These are phyloP conservation scores for Diaporthe capsici DNA, from an alignment of 2,329 filamentous ascomycete genomes.

Conservation along the genomic window DNA sequence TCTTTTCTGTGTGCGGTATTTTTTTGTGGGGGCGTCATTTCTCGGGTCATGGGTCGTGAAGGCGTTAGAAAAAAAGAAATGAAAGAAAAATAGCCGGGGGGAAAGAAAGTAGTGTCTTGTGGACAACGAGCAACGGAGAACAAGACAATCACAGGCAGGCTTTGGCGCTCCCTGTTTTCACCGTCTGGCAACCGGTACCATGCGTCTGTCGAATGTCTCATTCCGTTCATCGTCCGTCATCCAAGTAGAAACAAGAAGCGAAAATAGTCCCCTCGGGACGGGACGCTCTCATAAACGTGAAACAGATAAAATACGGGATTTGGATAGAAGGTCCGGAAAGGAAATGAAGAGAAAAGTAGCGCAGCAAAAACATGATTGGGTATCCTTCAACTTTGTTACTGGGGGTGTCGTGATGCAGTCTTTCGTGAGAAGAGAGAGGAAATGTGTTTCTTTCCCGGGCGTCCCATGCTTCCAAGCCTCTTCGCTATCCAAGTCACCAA, in stretches of 20 bases:
- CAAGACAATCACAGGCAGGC: not conserved
- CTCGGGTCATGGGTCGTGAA: slow-evolving; percentile 22
- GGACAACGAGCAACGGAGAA: not conserved
- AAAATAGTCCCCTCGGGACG: not conserved
- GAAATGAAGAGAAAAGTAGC: slow-evolving; percentile 6
- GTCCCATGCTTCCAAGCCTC: slow-evolving; percentile 15
- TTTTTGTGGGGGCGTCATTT: slow-evolving; percentile 13
- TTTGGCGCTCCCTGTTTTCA: not conserved
- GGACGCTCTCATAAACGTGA: not conserved
- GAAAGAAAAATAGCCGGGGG: not conserved
- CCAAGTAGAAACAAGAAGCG: slow-evolving; percentile 41
- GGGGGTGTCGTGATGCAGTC: slow-evolving; percentile 39
- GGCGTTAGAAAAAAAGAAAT: slow-evolving; percentile 9
- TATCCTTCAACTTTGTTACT: slow-evolving; percentile 43
- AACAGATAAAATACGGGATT: not conserved
- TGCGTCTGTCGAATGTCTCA: not conserved
- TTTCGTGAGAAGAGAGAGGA: slow-evolving; percentile 31
- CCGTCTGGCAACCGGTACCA: slow-evolving; percentile 27
- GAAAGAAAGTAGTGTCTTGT: not conserved
- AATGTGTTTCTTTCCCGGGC: slow-evolving; percentile 1
- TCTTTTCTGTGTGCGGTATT: slow-evolving; percentile 21
- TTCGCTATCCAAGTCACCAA: slow-evolving; percentile 19
- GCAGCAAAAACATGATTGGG: slow-evolving; percentile 35
- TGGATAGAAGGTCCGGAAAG: slow-evolving; percentile 14
- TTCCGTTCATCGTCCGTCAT: slow-evolving; percentile 19